Base-by-base conservation (phyloP, 2,329 filamentous ascomycete genomes). In the Xylaria sp. region DNA sequence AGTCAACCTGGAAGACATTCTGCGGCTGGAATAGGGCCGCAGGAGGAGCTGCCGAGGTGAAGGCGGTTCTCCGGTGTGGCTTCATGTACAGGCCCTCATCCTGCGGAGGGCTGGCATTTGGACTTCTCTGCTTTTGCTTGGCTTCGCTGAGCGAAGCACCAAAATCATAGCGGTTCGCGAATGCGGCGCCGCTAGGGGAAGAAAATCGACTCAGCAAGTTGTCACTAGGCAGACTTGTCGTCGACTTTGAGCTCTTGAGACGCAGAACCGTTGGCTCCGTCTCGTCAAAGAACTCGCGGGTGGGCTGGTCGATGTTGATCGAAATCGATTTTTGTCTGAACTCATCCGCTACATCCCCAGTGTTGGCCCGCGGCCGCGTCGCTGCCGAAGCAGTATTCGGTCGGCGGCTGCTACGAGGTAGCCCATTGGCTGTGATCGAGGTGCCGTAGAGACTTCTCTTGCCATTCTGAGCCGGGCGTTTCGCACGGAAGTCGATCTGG, bases 101-200 rank as follows among this genome's bases (percentile, higher is more conserved):
- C 19, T 66, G 60, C 7, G 65, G 65, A 73, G 77, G 75, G 72
- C 86, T 83, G 11, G 80, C 79, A 64, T 85, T 85, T 70, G 61
- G 57, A 34, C 57, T 61, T 51, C 90, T 89, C 52, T 88, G 87
- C 34, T 84, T 87, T 69, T 88, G 86, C 71, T 93, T 88, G 10
- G 91, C 92, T 55, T 92, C 91, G 56, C 83, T 87, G 35, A 97
- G 81, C 0, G 94, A 97, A n/a, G 91, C 91, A 62, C 90, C 88
- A 73, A 99, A 97, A 76, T 97, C 93, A 73, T 99, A 99, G 57
- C 94, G 89, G 74, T 92, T 92, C 52, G 91, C 90, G 73, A 97
- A 97, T 16, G 88, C 89, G 68, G 90, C 86, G 30, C 86, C 85
- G 65, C 83, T 85, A 0, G 83, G 82, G 1, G 82, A 76, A 0